phyloP scores from a whole-genome alignment of 805 yeast genomes.

The Lipomyces chichibuensis region DNA sequence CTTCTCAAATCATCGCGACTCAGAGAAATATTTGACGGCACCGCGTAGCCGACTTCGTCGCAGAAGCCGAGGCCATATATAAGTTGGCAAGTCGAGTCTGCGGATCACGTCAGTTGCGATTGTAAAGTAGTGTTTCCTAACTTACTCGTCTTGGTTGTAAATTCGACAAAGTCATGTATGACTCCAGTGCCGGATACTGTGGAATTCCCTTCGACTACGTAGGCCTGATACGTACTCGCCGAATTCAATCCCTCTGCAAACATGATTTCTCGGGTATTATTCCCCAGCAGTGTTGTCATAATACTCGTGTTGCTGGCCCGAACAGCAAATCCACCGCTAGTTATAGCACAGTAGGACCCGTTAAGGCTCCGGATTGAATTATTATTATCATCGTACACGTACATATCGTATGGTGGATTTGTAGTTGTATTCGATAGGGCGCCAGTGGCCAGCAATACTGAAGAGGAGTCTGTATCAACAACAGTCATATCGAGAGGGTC shows the following conservation, averaged over 20 bases:
- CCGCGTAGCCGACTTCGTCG: slow-evolving; percentile 80
- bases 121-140: background rate
- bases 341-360: slow-evolving; percentile 72
- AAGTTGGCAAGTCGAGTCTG: slow-evolving; percentile 64
- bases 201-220: slow-evolving; percentile 57
- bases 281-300: slow-evolving; percentile 53
- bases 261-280: slow-evolving; percentile 58
- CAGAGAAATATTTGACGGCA: slow-evolving; percentile 58
- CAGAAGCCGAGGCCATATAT: slow-evolving; percentile 79
- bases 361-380: slow-evolving; percentile 47
- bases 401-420: slow-evolving; percentile 45
- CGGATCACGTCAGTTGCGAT: slow-evolving; percentile 38
- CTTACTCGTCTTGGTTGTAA: slow-evolving; percentile 49
- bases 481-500: background rate
- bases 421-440: slow-evolving; percentile 6
- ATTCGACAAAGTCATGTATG: slow-evolving; percentile 58
- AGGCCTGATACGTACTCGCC: slow-evolving; percentile 66
- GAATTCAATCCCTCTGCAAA: slow-evolving; percentile 61
- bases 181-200: slow-evolving; percentile 57
- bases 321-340: slow-evolving; percentile 54
- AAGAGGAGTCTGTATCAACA: slow-evolving; percentile 23
- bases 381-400: slow-evolving; percentile 48
- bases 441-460: slow-evolving; percentile 20
- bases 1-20: slow-evolving; percentile 46
- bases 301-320: slow-evolving; percentile 41